A percentile compares a stretch with the other conserved stretches of the same genome.
Evolutionary conservation across 2,329 filamentous ascomycete genomes (phyloP).

Genomic region (Stachybotrys chartarum): DNA sequence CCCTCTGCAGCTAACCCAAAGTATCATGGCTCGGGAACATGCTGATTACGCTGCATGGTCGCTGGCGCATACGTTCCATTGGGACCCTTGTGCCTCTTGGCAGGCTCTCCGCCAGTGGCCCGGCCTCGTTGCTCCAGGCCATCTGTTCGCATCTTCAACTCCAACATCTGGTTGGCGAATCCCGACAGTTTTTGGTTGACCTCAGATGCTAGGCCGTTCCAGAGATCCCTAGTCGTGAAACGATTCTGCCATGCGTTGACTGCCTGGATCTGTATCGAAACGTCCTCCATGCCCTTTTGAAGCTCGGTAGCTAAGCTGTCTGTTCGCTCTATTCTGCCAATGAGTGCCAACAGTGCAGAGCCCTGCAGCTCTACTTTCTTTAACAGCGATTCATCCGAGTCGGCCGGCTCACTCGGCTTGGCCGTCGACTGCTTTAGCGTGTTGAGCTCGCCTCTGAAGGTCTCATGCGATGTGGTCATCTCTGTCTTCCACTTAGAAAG

Average conservation of each 20-base stretch:
- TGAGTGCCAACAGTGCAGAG: background rate
- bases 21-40: background rate
- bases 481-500: background rate
- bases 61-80: conserved; percentile 8
- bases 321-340: background rate
- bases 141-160: conserved; percentile 4
- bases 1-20: too few relatives aligned
- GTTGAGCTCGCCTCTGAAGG: background rate
- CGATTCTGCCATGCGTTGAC: conserved; percentile 43
- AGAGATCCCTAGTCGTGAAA: conserved; percentile 35
- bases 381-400: background rate
- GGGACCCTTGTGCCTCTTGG: conserved; percentile 13
- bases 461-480: background rate
- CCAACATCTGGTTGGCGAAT: conserved; percentile 8
- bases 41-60: background rate
- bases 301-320: background rate
- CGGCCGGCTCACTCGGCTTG: background rate
- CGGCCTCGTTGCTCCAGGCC: conserved; percentile 10
- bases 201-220: conserved; percentile 29
- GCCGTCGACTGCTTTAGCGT: background rate
- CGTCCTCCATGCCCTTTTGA: conserved; percentile 12
- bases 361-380: background rate
- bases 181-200: conserved; percentile 22
- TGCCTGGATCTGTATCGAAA: conserved; percentile 27
- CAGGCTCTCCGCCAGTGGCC: conserved; percentile 3